Evolutionary conservation across 345 rosid species (phyloP).

Genomic region (Rhodomyrtus tomentosa): DNA sequence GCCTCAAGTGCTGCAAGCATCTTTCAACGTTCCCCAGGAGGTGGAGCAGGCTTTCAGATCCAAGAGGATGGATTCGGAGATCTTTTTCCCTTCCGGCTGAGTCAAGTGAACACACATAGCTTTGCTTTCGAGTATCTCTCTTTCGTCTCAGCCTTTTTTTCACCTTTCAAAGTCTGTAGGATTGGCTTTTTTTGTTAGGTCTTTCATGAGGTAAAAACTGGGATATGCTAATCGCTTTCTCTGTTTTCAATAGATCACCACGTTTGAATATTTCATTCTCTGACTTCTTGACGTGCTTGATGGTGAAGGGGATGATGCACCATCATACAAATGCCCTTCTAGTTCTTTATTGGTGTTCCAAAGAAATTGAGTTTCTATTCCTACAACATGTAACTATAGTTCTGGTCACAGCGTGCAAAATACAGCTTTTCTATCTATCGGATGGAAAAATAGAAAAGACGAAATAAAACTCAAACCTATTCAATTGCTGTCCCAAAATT

Average conservation of each 20-base stretch:
- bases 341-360: no score
- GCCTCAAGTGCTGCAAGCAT: constrained; percentile 64
- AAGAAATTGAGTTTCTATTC: neutral
- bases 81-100: constrained; percentile 78
- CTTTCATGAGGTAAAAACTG: neutral
- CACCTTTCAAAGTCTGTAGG: neutral
- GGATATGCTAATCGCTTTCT: neutral
- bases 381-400: neutral
- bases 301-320: neutral
- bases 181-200: neutral
- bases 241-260: neutral
- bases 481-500: neutral
- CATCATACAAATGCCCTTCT: no score
- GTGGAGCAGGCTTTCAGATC: constrained; percentile 53
- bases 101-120: neutral
- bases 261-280: neutral
- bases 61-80: constrained; percentile 53
- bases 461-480: neutral
- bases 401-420: neutral
- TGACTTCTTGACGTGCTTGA: neutral
- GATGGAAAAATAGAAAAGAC: neutral
- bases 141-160: neutral
- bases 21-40: constrained; percentile 53
- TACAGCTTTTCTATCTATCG: neutral
- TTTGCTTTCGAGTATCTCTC: neutral